Conservation (phyloP, 768 basidiomycete genomes). For the Boletus tylopilopsis region DNA sequence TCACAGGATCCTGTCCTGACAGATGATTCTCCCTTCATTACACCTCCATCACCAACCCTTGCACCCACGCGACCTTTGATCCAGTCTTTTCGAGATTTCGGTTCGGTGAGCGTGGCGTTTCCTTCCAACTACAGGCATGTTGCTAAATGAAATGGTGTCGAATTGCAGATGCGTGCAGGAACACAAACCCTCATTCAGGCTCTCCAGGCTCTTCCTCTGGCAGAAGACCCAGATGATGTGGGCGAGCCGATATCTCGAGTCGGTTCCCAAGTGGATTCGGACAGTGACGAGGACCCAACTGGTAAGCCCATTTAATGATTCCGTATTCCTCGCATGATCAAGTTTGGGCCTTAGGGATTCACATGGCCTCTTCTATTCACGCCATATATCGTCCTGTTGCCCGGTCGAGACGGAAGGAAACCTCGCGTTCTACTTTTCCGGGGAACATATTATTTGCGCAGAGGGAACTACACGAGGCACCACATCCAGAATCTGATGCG, state of each 20-base stretch:
- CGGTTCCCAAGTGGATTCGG: constrained; percentile 42
- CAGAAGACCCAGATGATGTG: constrained; percentile 63
- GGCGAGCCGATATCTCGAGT: constrained; percentile 50
- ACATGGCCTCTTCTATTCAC: constrained; percentile 81
- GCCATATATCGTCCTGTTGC: constrained; percentile 82
- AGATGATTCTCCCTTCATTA: constrained; percentile 67
- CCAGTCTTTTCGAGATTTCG: constrained; percentile 58
- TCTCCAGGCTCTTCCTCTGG: constrained; percentile 80
- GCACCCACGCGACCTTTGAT: constrained; percentile 42
- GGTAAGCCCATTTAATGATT: constrained; percentile 32
- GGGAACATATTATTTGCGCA: constrained; percentile 5
- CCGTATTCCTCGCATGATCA: background rate
- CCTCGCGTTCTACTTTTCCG: constrained; percentile 15
- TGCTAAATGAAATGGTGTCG: constrained; percentile 1
- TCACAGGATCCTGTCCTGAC: constrained; percentile 15
- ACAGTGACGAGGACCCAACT: constrained; percentile 59
- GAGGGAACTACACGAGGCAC: constrained; percentile 29
- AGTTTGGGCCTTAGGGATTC: constrained; percentile 33
- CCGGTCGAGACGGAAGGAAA: constrained; percentile 49
- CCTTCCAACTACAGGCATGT: background rate
- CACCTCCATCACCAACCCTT: constrained; percentile 64
- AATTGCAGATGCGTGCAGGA: constrained; percentile 72
- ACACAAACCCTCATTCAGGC: constrained; percentile 90
- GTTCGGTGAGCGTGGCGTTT: constrained; percentile 52
- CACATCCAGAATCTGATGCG: constrained; percentile 32